A percentile compares a stretch with the other conserved stretches of the same genome.
Evolutionary conservation across 164 flowering plant species (phyloP).

Genomic region (Aristolochia fimbriata): DNA sequence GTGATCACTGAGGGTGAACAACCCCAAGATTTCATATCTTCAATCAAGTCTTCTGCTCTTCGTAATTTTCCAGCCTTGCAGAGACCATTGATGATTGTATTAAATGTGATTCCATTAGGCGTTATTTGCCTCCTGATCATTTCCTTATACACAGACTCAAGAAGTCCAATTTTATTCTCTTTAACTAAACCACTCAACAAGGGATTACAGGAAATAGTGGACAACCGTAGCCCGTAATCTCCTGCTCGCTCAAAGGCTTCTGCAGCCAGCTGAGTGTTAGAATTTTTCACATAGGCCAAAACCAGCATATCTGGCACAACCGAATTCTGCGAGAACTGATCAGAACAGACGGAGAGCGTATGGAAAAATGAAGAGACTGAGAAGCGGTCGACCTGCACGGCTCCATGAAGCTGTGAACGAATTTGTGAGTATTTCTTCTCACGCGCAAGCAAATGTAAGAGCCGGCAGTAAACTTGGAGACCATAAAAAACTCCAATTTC

Average conservation of each 20-base stretch:
- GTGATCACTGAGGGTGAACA: conserved; percentile 14
- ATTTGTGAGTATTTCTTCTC: conserved; percentile 15
- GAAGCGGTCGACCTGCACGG: conserved; percentile 6
- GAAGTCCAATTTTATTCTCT: conserved; percentile 3
- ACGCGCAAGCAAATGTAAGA: conserved; percentile 10
- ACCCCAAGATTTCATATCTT: conserved; percentile 25
- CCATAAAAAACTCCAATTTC: conserved; percentile 9
- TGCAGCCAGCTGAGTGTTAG: conserved; percentile 10
- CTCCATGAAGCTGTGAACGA: conserved; percentile 12
- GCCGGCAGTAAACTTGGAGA: conserved; percentile 9
- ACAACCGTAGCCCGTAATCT: conserved; percentile 19
- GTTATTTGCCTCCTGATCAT: conserved; percentile 20
- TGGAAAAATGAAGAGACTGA: conserved; percentile 10
- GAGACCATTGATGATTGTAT: conserved; percentile 18
- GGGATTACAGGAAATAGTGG: conserved; percentile 18
- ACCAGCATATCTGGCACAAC: conserved; percentile 22
- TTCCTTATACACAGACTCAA: conserved; percentile 18
- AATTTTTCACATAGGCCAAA: conserved; percentile 15
- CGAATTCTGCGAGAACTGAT: conserved; percentile 1
- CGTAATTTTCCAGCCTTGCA: conserved; percentile 21
- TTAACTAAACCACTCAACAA: conserved; percentile 20
- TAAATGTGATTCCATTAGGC: conserved; percentile 19
- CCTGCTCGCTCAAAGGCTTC: conserved; percentile 24
- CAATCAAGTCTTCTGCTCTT: conserved; percentile 19
- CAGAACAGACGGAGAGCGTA: conserved; percentile 1